Evolutionary conservation across 495 filamentous ascomycete genomes (phyloP), one percentile per base, ranked within the genome.

Genomic region (Immersiella caudata): DNA sequence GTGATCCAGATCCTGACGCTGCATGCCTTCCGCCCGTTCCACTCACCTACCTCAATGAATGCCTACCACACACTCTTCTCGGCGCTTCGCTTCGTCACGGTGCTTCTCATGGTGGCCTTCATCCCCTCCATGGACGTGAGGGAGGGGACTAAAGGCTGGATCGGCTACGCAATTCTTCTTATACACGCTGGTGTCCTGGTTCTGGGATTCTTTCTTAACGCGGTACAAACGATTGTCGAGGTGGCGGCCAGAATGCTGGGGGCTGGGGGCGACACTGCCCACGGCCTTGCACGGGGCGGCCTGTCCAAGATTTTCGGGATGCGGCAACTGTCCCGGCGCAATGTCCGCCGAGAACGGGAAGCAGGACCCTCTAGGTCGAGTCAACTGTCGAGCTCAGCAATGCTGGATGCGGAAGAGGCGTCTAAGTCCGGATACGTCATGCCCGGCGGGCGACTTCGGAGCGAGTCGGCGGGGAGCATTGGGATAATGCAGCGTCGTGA

Each of bases 1-100:
- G 89, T 98, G 35, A 90, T 97, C 50, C 88, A 92, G 25, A 87
- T 97, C n/a, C 79, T 97, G 33, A 93, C 93, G 0, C 80, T 98
- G 2, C 87, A 95, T 66, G 93, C 92, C 7, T 96, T 97, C 78
- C 87, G 92, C 21, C 95, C 95, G 14, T 99, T 94, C 73, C 88
- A 94, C 56, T 86, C 89, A 22, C 88, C 92, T 36, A 98, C 96
- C 0, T 97, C 93, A n/a, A 99, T 98, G 96, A 98, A 97, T 73
- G 84, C 91, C 5, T 97, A 96, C 71, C 94, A 99, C 69, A 90
- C 90, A 22, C 87, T 93, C 61, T 97, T 97, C 75, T 86, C 93
- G 1, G 79, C 87, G 14, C 80, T 96, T 18, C 88, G 95, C 21
- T 88, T 97, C 60, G 76, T 93, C 14, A 89, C 89, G 0, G 87